Percentiles rank a stretch among this genome's conserved stretches.
Conservation (phyloP, 345 rosid genomes). For the Atalantia buxifolia region DNA sequence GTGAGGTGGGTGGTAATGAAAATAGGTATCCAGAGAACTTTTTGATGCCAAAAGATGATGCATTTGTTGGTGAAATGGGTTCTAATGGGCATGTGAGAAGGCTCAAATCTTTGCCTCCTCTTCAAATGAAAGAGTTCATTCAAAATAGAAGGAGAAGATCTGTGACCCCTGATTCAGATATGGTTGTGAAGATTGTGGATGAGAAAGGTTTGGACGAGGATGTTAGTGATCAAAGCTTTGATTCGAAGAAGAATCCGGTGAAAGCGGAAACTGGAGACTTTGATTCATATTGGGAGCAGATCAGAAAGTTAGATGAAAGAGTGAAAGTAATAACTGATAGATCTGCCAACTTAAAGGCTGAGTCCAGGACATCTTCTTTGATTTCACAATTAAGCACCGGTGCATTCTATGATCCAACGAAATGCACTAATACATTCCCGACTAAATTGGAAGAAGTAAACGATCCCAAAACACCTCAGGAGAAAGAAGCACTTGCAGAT, state of each 20-base stretch:
- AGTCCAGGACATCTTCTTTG: slow-evolving; percentile 33
- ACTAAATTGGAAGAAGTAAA: slow-evolving; percentile 30
- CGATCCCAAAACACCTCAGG: slow-evolving; percentile 16
- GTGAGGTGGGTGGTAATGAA: slow-evolving; percentile 48
- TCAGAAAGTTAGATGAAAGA: slow-evolving; percentile 25
- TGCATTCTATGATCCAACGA: slow-evolving; percentile 21
- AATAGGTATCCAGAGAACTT: slow-evolving; percentile 43
- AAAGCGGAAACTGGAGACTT: slow-evolving; percentile 31
- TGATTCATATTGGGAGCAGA: slow-evolving; percentile 52
- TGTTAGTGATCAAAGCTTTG: slow-evolving; percentile 19
- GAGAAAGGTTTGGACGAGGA: slow-evolving; percentile 27
- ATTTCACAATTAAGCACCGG: slow-evolving; percentile 33
- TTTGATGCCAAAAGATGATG: slow-evolving; percentile 31
- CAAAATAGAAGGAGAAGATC: slow-evolving; percentile 21
- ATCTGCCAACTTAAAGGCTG: slow-evolving; percentile 29
- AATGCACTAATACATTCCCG: slow-evolving; percentile 8
- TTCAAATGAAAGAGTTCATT: slow-evolving; percentile 21
- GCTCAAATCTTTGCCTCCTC: slow-evolving; percentile 37
- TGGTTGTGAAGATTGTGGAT: slow-evolving; percentile 2
- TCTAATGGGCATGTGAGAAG: slow-evolving; percentile 20
- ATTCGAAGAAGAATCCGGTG: slow-evolving; percentile 28
- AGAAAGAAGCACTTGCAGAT: slow-evolving; percentile 19
- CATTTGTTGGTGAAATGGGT: slow-evolving; percentile 22
- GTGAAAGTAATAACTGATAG: slow-evolving; percentile 33
- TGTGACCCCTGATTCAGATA: slow-evolving; percentile 7